Evolutionary conservation across 2,329 filamentous ascomycete genomes (phyloP).

Genomic region (Fusarium anthophilum): DNA sequence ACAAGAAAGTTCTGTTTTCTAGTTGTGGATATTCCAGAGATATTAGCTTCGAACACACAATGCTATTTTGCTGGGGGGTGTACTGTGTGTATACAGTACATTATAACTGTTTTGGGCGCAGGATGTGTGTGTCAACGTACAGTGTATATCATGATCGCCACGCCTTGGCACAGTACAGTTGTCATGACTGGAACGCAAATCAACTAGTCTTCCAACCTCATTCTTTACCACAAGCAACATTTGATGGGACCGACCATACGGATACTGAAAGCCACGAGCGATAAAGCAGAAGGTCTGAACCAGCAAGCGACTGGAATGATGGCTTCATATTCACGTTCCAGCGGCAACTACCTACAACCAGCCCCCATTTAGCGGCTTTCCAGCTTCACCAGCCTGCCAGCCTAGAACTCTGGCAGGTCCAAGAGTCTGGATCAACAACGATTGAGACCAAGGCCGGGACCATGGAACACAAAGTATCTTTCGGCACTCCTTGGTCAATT

Average conservation of each 20-base stretch:
- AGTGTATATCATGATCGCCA: not conserved
- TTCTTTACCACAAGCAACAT: not conserved
- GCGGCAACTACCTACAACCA: not conserved
- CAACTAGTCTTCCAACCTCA: not conserved
- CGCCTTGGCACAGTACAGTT: not conserved
- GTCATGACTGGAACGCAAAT: not conserved
- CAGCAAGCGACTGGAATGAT: slow-evolving; percentile 4
- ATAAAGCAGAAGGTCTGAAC: no score
- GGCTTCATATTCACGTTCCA: not conserved
- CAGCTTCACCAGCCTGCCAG: not conserved
- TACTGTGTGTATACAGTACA: not conserved
- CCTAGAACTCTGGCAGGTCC: not conserved
- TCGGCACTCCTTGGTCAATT: not conserved
- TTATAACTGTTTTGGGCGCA: not conserved
- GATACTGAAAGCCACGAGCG: not conserved
- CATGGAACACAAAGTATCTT: not conserved
- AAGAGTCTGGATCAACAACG: not conserved
- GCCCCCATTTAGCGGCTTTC: not conserved
- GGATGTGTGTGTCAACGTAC: not conserved
- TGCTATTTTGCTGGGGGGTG: not conserved
- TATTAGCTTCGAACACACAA: not conserved
- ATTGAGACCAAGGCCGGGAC: not conserved
- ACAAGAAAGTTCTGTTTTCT: not conserved
- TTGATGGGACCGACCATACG: no score
- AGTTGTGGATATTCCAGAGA: not conserved